Evolutionary conservation across 192 early-diverging fungal species (phyloP).

Genomic region (Spizellomyces sp.): DNA sequence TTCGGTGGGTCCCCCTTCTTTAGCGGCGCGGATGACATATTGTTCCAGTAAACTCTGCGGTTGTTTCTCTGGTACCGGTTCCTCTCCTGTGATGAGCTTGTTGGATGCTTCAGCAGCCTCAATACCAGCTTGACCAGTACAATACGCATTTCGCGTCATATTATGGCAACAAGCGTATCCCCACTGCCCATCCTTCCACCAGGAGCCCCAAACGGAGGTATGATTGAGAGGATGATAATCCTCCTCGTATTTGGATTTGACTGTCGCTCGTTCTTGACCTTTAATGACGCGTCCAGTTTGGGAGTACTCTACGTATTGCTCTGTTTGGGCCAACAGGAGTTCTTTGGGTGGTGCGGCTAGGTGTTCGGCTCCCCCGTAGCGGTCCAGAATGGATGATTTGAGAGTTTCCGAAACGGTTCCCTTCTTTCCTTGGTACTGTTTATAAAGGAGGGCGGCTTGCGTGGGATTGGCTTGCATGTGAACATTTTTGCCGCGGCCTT

Average conservation of each 20-base stretch:
- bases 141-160: conserved; percentile 81
- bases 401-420: conserved; percentile 70
- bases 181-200: conserved; percentile 93
- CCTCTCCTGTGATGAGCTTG: conserved; percentile 28
- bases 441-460: conserved; percentile 87
- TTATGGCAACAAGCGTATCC: conserved; percentile 94
- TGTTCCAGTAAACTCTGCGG: conserved; percentile 38
- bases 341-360: conserved; percentile 87
- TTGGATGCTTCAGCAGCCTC: conserved; percentile 62
- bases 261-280: conserved; percentile 78
- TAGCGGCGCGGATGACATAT: conserved; percentile 37
- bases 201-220: conserved; percentile 90
- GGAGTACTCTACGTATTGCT: conserved; percentile 96
- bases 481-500: conserved; percentile 74
- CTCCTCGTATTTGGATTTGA: conserved; percentile 87
- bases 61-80: conserved; percentile 1
- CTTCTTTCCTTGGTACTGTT: conserved; percentile 83
- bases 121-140: conserved; percentile 79
- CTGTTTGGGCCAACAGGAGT: conserved; percentile 86
- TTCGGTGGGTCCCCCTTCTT: conserved; percentile 15
- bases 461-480: conserved; percentile 97
- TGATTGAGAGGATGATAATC: conserved; percentile 86
- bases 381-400: conserved; percentile 77
- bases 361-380: conserved; percentile 96
- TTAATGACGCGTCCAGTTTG: conserved; percentile 84